Base-by-base conservation (phyloP, 257 asterid genomes). In the Nicotiana attenuata region DNA sequence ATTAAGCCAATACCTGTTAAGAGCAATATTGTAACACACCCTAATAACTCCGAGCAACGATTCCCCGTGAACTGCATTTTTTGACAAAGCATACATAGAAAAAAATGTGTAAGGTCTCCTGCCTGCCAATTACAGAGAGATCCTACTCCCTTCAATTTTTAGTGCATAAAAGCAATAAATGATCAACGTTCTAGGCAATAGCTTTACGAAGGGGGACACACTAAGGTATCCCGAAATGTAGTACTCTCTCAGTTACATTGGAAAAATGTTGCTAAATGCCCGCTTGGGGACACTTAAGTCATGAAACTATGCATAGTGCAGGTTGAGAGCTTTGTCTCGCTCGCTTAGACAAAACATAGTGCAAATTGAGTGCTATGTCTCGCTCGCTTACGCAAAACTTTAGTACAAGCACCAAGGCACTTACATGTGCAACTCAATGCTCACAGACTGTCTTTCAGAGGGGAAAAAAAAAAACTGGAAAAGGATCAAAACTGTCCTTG, bases 21-120 rank as follows among this genome's bases (percentile, higher is more conserved):
- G 97, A 84, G 98, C 98, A 84, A 94, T 91, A 84, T 93, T 96
- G 81, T 94, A 96, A 92, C 99, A 96, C 66, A 93, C 97, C 87
- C 98, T 90, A 86, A 96, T 94, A 83, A 96, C 97, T 69, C 92
- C 94, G 68, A 96, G 93, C 94, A 96, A 87, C 22, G 94, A 86
- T 86, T 96, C 99, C 80, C 99, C 99, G 77, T 96, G 99, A 90
- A 96, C 99, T 96, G 92, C 91, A 96, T 33, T 68, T 67, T 35
- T 77, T 82, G 80, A 68, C 78, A 65, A 50, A 47, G 66, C 78
- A 64, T 29, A 65, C 28, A 38, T 71, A 31, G 78, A 65, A 83
- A 31, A 31, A 53, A 38, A 8, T 41, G 24, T 19, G 10, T 61
- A 80, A 63, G 28, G 31, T 35, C 38, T 71, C 35, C 73, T 41